Conservation (phyloP, 1,284 basidiomycete species). For the Ustilago tritici region DNA sequence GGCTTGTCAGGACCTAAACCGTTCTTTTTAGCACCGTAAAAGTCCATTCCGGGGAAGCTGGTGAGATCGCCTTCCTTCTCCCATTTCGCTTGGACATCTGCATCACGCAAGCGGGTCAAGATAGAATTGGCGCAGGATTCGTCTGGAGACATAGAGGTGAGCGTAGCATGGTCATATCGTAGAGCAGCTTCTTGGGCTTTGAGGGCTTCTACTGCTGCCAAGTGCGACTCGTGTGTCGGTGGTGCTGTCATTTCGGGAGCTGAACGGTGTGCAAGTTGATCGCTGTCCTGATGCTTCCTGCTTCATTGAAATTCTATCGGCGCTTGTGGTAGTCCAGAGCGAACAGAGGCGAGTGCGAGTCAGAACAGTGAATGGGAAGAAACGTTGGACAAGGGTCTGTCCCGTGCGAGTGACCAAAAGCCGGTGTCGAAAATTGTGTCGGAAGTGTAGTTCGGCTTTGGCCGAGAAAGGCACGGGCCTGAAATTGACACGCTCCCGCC, state of each 20-base stretch:
- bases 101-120: conserved; percentile 26
- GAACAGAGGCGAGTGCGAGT: not conserved
- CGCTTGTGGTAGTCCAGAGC: not conserved
- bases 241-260: not conserved
- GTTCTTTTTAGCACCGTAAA: conserved; percentile 35
- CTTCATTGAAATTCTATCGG: not conserved
- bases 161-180: conserved; percentile 48
- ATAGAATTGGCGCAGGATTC: conserved; percentile 33
- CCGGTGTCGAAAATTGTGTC: conserved; percentile 4
- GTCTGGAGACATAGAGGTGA: conserved; percentile 20
- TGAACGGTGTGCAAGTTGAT: not conserved
- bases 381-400: conserved; percentile 6
- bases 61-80: conserved; percentile 37
- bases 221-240: conserved; percentile 14
- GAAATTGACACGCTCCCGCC: not conserved
- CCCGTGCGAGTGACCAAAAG: conserved; percentile 13
- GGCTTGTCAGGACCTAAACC: conserved; percentile 25
- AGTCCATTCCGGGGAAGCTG: conserved; percentile 46
- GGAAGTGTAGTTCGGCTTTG: conserved; percentile 13
- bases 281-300: not conserved
- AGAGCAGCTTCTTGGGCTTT: conserved; percentile 31
- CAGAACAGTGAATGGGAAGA: not conserved
- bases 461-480: conserved; percentile 14
- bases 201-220: conserved; percentile 22
- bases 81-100: conserved; percentile 33